Evolutionary conservation across 768 basidiomycete genomes (phyloP).

Genomic region (Lentinula sp.): DNA sequence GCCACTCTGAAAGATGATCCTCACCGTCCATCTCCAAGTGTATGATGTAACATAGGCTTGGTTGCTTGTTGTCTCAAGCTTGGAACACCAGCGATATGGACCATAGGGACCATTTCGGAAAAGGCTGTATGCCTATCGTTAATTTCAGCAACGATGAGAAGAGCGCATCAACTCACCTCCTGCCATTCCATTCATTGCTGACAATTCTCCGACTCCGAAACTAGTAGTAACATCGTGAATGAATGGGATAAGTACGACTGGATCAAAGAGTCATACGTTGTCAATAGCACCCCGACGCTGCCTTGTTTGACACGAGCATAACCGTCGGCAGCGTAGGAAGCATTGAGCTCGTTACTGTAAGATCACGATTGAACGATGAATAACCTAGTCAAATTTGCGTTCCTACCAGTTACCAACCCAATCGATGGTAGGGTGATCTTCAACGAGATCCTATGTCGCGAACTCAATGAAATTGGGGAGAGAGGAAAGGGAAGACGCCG

Average conservation of each 20-base stretch:
- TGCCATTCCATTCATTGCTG: conserved; percentile 80
- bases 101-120: conserved; percentile 84
- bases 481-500: neutral
- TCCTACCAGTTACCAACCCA: conserved; percentile 84
- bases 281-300: conserved; percentile 66
- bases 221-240: conserved; percentile 22
- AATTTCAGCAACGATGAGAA: neutral
- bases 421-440: conserved; percentile 68
- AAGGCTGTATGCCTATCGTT: conserved; percentile 37
- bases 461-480: neutral
- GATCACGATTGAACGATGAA: neutral
- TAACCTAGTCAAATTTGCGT: conserved; percentile 8
- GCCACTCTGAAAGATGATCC: neutral
- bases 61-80: conserved; percentile 66
- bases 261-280: conserved; percentile 48
- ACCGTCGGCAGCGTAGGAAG: conserved; percentile 88
- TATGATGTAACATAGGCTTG: conserved; percentile 80
- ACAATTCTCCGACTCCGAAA: conserved; percentile 92
- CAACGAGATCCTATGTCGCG: conserved; percentile 62
- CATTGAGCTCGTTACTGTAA: conserved; percentile 75
- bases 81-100: conserved; percentile 85
- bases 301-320: conserved; percentile 83
- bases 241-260: neutral
- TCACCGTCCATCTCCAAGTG: conserved; percentile 76
- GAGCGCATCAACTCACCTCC: conserved; percentile 39